Percentiles rank a stretch among this genome's conserved stretches.
These are phyloP conservation scores for Kluyveromyces starmeri DNA, from an alignment of 805 yeast genomes.

Conservation along the genomic window DNA sequence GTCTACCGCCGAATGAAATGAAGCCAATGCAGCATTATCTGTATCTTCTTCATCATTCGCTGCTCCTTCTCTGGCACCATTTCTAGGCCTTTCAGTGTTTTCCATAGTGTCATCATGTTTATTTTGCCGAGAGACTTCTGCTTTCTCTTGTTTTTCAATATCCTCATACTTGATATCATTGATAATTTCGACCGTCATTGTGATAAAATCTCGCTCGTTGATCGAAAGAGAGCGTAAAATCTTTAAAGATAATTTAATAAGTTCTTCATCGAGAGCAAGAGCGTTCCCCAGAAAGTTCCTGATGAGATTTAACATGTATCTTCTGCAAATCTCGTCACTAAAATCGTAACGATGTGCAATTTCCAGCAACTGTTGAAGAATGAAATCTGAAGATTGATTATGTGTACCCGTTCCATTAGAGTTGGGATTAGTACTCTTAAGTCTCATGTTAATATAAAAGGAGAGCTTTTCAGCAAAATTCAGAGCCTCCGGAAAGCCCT, in stretches of 20 bases:
- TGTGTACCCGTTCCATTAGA: conserved; percentile 38
- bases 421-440: conserved; percentile 3
- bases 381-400: conserved; percentile 55
- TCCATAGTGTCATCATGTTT: conserved; percentile 13
- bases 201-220: conserved; percentile 75
- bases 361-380: conserved; percentile 61
- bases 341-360: conserved; percentile 70
- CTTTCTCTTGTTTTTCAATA: conserved; percentile 31
- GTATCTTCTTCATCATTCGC: conserved; percentile 21
- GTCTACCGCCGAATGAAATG: conserved; percentile 40
- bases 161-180: conserved; percentile 73
- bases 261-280: conserved; percentile 40
- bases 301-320: conserved; percentile 55
- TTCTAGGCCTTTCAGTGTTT: conserved; percentile 16
- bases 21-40: conserved; percentile 32
- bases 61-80: conserved; percentile 13
- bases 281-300: conserved; percentile 53
- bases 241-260: conserved; percentile 47
- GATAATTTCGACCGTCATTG: conserved; percentile 76
- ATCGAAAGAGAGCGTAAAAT: conserved; percentile 65
- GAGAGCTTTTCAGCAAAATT: conserved; percentile 53
- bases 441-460: conserved; percentile 45
- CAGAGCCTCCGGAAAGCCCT: conserved; percentile 70
- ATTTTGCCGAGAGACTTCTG: conserved; percentile 14
- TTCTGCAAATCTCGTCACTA: conserved; percentile 84